Conservation (phyloP, 805 yeast genomes). For the Wickerhamiella azymoides region DNA sequence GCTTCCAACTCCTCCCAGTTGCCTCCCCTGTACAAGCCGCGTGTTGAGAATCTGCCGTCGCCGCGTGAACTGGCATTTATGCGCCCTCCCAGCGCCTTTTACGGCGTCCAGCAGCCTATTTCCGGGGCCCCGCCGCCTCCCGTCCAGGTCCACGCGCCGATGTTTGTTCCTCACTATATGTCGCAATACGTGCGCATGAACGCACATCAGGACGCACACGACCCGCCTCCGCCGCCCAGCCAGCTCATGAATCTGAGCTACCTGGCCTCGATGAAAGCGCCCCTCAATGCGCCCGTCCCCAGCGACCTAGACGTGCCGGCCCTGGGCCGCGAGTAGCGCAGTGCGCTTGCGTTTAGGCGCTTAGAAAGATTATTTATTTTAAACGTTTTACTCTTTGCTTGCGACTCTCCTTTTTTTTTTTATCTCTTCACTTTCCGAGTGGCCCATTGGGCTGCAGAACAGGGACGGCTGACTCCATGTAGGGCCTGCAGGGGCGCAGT, state of each 20-base stretch:
- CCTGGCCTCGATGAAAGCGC: conserved; percentile 4
- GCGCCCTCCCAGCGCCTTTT: background rate
- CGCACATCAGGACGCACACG: background rate
- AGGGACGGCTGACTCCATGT: too few species aligned
- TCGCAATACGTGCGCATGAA: conserved; percentile 4
- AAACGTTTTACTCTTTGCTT: too few species aligned
- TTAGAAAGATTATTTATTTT: background rate
- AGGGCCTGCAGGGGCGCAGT: too few species aligned
- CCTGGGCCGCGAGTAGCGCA: background rate
- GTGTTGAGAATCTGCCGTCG: background rate
- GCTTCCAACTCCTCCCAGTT: too few species aligned
- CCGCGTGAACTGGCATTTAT: background rate
- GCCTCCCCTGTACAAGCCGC: background rate
- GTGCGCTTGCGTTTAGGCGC: background rate
- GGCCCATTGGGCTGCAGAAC: too few species aligned
- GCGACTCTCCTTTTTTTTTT: background rate
- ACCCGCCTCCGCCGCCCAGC: conserved; percentile 4
- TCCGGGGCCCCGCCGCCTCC: conserved; percentile 1
- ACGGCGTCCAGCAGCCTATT: background rate
- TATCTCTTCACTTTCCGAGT: too few species aligned
- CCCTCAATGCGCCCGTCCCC: conserved; percentile 3
- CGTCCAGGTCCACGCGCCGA: conserved; percentile 5
- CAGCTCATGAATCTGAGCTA: conserved; percentile 6
- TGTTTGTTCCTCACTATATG: conserved; percentile 5
- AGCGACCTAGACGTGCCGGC: conserved; percentile 5